Evolutionary conservation across 2,329 filamentous ascomycete genomes (phyloP).

Genomic region (Chaetomiaceae sp.): DNA sequence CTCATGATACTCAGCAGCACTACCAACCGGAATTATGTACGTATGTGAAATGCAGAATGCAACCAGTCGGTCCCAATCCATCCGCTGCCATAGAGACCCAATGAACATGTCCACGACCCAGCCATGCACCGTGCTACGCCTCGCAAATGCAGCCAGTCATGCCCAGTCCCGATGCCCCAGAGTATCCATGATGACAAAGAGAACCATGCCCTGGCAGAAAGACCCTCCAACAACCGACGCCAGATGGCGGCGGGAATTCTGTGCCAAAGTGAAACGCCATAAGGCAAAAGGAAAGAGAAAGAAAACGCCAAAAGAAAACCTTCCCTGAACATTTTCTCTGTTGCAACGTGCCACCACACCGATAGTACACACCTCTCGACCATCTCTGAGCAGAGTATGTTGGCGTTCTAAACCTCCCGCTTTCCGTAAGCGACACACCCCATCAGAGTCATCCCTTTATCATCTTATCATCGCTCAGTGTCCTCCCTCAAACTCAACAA

Average conservation of each 20-base stretch:
- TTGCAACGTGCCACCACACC: too few species aligned
- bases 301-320: too few species aligned
- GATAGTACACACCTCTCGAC: too few species aligned
- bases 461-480: too few species aligned
- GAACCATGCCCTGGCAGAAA: background rate
- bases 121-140: slow-evolving; percentile 11
- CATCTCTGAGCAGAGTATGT: too few species aligned
- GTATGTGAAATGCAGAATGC: background rate
- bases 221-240: background rate
- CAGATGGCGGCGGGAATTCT: too few species aligned
- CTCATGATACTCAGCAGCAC: background rate
- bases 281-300: background rate
- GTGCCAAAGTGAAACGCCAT: background rate
- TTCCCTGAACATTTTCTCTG: too few species aligned
- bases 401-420: too few species aligned
- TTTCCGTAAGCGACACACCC: too few species aligned
- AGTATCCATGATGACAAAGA: slow-evolving; percentile 4
- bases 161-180: slow-evolving; percentile 7
- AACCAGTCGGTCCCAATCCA: background rate
- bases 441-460: too few species aligned
- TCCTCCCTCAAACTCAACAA: too few species aligned
- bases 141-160: slow-evolving; percentile 11
- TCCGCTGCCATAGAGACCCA: background rate
- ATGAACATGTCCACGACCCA: slow-evolving; percentile 2
- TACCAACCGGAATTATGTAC: background rate